Conservation (phyloP, 495 filamentous ascomycete species). For the Penicillium robsamsonii region DNA sequence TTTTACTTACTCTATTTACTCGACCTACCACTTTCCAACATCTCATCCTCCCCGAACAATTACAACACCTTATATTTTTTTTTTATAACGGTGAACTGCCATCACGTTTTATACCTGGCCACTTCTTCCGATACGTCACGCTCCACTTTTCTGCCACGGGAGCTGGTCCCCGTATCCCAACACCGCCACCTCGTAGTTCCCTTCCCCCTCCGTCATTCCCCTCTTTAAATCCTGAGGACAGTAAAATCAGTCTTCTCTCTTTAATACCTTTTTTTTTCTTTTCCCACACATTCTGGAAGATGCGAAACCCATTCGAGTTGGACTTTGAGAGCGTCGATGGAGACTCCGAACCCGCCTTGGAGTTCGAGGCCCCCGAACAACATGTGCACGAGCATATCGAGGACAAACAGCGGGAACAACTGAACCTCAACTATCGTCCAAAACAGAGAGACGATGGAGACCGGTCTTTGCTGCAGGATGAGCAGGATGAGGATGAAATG, state of each 20-base stretch:
- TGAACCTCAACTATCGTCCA: constrained; percentile 29
- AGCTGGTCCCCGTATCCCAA: constrained; percentile 17
- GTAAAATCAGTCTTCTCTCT: constrained; percentile 18
- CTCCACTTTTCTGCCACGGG: constrained; percentile 25
- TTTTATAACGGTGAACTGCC: constrained; percentile 1
- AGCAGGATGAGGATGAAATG: constrained; percentile 32
- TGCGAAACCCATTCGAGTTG: constrained; percentile 46
- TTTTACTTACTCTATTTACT: background rate
- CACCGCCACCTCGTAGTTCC: constrained; percentile 21
- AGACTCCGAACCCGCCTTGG: constrained; percentile 30
- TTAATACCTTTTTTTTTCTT: constrained; percentile 10
- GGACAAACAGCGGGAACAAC: constrained; percentile 11
- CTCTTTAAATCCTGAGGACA: constrained; percentile 15
- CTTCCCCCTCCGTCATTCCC: constrained; percentile 13
- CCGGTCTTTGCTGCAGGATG: constrained; percentile 44
- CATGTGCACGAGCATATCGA: constrained; percentile 1
- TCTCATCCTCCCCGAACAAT: background rate
- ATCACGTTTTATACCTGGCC: constrained; percentile 2
- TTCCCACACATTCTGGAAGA: constrained; percentile 14
- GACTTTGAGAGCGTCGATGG: constrained; percentile 37
- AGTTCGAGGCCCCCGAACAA: constrained; percentile 18
- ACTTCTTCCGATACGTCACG: constrained; percentile 34
- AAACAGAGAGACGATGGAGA: constrained; percentile 39
- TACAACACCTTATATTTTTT: background rate
- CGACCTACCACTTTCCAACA: background rate